Base-by-base conservation (phyloP, 1,284 basidiomycete genomes). In the Athelia psychrophila region DNA sequence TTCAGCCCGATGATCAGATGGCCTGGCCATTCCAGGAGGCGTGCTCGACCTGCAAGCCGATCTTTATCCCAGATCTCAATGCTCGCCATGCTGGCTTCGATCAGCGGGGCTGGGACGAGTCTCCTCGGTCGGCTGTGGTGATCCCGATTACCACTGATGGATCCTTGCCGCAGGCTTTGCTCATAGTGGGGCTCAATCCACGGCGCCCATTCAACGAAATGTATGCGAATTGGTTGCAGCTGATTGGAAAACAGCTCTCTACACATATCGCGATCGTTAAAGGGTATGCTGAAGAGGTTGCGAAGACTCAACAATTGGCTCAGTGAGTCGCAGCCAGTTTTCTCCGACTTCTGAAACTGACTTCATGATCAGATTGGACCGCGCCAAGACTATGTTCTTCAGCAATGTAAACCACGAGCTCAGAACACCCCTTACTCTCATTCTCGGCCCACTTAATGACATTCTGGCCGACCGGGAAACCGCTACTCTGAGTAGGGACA, bases 381-480 rank as follows among this genome's bases (percentile, higher is more conserved):
- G 61, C 22, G 66, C 66, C n/a, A 68, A 68, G 54, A 66, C 66
- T 2, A 57, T 59, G 1, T 66, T 68, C 51, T 67, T 68, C 50
- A 63, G 60, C 49, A 65, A 64, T 32, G 66, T 60, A 2, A 64
- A 62, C 25, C 66, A 68, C 52, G 66, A 68, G 50, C 56, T 68
- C 25, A 48, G 60, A 42, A 67, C 65, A 16, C 66, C 66, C 8
- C 50, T 68, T 16, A 67, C 65, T 2, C 59, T 68, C 20, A 66
- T 68, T 40, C 54, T 57, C 9, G 66, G 64, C 13, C 66, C 66
- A 3, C 52, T 67, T 20, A 53, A 64, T 18, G 63, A 68, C 42
- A 54, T 53, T 8, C 20, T 60, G 27, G 27, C 27, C 27, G 27
- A 30, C 9, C 38, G 36, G 24, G 50, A 30, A 10, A 35, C 51